phyloP scores from a whole-genome alignment of 2,329 filamentous ascomycete species.

The Diatrype stigma region DNA sequence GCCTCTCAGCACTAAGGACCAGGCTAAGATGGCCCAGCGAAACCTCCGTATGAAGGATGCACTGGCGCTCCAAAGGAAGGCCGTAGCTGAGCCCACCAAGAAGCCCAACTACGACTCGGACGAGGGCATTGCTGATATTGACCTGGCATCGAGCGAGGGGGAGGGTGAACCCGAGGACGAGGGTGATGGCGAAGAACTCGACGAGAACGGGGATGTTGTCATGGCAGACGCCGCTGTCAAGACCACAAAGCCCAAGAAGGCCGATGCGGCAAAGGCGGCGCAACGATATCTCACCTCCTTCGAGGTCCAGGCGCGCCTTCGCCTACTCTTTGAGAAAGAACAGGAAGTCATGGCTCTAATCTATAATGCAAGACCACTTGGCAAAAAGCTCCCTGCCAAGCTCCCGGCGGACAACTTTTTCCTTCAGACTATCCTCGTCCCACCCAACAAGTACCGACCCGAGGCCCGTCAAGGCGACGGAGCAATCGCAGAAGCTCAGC shows the following conservation, averaged over 20 bases:
- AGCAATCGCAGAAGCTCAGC: conserved; percentile 80
- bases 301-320: conserved; percentile 77
- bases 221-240: conserved; percentile 47
- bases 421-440: conserved; percentile 77
- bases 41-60: conserved; percentile 67
- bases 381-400: conserved; percentile 61
- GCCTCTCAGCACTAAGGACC: conserved; percentile 68
- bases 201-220: conserved; percentile 54
- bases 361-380: conserved; percentile 69
- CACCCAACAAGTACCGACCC: conserved; percentile 87
- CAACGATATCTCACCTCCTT: conserved; percentile 78
- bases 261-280: conserved; percentile 28
- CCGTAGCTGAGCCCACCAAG: conserved; percentile 26
- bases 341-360: conserved; percentile 78
- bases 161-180: conserved; percentile 39
- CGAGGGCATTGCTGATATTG: conserved; percentile 67
- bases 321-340: conserved; percentile 80
- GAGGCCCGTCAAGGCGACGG: conserved; percentile 77
- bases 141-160: conserved; percentile 42
- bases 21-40: conserved; percentile 68
- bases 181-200: conserved; percentile 42
- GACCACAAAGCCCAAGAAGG: conserved; percentile 30
- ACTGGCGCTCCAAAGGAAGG: conserved; percentile 48
- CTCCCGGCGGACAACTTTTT: conserved; percentile 93
- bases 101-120: conserved; percentile 50